Percentiles rank a stretch among this genome's conserved stretches.
Evolutionary conservation across 2,329 filamentous ascomycete species (phyloP).

Genomic region (Metarhizium album): DNA sequence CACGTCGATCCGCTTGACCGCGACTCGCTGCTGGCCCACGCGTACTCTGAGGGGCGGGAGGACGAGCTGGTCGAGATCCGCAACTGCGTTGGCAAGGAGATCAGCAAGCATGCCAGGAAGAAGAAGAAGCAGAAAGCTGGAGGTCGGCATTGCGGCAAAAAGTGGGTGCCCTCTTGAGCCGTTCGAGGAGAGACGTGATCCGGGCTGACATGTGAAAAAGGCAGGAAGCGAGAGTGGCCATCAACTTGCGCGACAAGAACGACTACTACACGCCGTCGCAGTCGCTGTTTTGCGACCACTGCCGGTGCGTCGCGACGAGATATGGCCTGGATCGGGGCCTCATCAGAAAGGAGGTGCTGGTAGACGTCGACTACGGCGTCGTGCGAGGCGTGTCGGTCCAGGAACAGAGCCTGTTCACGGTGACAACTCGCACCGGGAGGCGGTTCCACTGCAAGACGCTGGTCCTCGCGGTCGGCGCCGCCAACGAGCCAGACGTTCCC

Average conservation of each 20-base stretch:
- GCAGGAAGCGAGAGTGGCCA: constrained; percentile 35
- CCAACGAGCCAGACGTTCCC: constrained; percentile 44
- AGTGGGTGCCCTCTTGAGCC: constrained; percentile 20
- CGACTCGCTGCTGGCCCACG: constrained; percentile 61
- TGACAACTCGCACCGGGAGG: constrained; percentile 45
- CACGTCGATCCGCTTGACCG: constrained; percentile 67
- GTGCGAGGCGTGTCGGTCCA: constrained; percentile 31
- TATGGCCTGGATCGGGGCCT: constrained; percentile 39
- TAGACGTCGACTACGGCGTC: constrained; percentile 49
- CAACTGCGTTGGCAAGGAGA: constrained; percentile 66
- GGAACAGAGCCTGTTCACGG: constrained; percentile 50
- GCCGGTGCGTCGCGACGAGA: constrained; percentile 41
- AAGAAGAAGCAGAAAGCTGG: too few relatives aligned
- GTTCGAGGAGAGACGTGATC: accelerated
- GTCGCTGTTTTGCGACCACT: constrained; percentile 52
- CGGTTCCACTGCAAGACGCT: constrained; percentile 49
- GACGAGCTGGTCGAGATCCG: constrained; percentile 58
- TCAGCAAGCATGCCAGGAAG: constrained; percentile 73
- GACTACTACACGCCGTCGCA: constrained; percentile 59
- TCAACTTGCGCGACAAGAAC: constrained; percentile 57
- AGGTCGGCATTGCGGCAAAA: constrained; percentile 26
- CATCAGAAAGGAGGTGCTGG: constrained; percentile 48
- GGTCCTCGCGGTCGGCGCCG: constrained; percentile 61
- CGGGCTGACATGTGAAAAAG: constrained; percentile 12
- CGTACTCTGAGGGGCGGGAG: constrained; percentile 49